These are phyloP conservation scores for Rubus parviflorus DNA, from an alignment of 306 rosid species.

Conservation along the genomic window DNA sequence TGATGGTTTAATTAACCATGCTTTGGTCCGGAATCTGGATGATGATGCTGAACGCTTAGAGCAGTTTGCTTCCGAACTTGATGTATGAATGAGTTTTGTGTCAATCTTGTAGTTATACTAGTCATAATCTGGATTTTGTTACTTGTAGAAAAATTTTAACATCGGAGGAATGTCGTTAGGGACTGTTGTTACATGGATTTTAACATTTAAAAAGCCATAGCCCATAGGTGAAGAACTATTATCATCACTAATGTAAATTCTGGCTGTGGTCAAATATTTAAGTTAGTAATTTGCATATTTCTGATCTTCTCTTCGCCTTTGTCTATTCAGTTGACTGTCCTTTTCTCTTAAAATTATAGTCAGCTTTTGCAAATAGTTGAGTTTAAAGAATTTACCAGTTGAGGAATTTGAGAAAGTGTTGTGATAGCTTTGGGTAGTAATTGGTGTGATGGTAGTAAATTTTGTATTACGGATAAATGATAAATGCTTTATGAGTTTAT, in stretches of 20 bases:
- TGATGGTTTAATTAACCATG: slow-evolving; percentile 78
- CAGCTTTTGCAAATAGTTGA: too few relatives aligned
- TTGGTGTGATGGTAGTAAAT: too few relatives aligned
- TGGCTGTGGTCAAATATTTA: too few relatives aligned
- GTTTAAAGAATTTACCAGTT: too few relatives aligned
- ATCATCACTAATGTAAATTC: neutral
- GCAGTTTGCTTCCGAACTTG: slow-evolving; percentile 91
- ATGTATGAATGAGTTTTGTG: slow-evolving; percentile 52
- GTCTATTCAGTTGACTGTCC: too few relatives aligned
- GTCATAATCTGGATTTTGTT: slow-evolving; percentile 12
- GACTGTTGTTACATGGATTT: neutral
- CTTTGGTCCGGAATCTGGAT: slow-evolving; percentile 61
- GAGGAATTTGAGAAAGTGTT: too few relatives aligned
- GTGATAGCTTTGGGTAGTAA: too few relatives aligned
- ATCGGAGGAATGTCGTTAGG: slow-evolving; percentile 4
- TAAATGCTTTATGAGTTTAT: too few relatives aligned
- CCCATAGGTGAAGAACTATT: neutral
- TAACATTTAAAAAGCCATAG: neutral
- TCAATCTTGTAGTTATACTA: neutral
- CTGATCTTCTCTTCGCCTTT: too few relatives aligned
- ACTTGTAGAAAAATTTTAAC: neutral
- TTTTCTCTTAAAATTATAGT: too few relatives aligned
- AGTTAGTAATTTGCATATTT: too few relatives aligned
- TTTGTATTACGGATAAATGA: too few relatives aligned
- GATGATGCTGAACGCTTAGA: slow-evolving; percentile 73